Evolutionary conservation across 2,329 filamentous ascomycete genomes (phyloP), one percentile per base, ranked within the genome.

Genomic region (Fusarium luffae): DNA sequence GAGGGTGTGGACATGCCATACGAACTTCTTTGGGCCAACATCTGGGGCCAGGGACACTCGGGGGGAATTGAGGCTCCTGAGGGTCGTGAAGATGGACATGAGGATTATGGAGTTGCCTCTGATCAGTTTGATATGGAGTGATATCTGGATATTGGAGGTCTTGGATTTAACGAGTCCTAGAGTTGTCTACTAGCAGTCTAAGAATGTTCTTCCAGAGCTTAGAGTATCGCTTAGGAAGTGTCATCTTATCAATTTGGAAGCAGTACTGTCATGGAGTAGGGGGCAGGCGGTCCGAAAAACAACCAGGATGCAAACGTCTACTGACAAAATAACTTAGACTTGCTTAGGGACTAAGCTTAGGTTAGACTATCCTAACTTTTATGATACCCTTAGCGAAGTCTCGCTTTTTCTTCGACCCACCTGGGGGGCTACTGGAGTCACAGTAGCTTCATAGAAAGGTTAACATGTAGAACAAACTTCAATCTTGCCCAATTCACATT

Each of bases 81-180:
- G 4, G 32, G 32, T 18, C 14, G 0, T n/a, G 16, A 7, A 1
- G 9, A n/a, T 37, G 34, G 34, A n/a, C 1, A 37, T 37, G 16
- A 37, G 34, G 9, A 4, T 1, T 3, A n/a, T 6, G 9, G 1
- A n/a, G 34, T 11, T 11, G 9, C 9, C 0, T 4, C 16, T 9
- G 16, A 37, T 11, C 16, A 37, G 16, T 11, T n/a, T 6, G 16
- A 37, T 37, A 9, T n/a, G 32, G 9, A 32, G 30, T 32, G 30
- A 32, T 32, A 32, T 16, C 3, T 32, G 14, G 32, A 16, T 5
- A 9, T 18, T 34, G 32, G 14, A 1, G 32, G 32, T 18, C 32
- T 3, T 5, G 3, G 14, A 9, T 5, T 18, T 18, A 5, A 34
- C 5, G 5, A 37, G 34, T 37, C 34, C 3, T 11, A 18, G 3